A percentile compares a stretch with the other conserved stretches of the same genome.
phyloP scores from a whole-genome alignment of 441 rosid species.

The Erodium moschatum region DNA sequence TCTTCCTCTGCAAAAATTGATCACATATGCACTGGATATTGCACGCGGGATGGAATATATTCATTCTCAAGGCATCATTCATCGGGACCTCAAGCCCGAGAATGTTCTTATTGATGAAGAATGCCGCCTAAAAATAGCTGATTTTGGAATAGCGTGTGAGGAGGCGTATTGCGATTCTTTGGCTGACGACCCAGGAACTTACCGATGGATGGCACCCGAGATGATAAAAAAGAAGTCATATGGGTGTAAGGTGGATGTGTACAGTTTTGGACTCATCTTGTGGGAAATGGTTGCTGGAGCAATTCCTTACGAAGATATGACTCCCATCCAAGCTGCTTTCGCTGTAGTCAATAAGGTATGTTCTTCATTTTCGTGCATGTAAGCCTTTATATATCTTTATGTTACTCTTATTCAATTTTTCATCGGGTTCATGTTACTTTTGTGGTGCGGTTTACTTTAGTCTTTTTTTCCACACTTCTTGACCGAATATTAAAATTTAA shows the following conservation, averaged over 20 bases:
- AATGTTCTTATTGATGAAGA: too few relatives aligned
- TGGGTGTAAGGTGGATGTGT: slow-evolving; percentile 79
- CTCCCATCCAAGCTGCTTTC: slow-evolving; percentile 97
- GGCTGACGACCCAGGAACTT: slow-evolving; percentile 71
- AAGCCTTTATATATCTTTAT: too few relatives aligned
- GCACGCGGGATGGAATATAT: slow-evolving; percentile 91
- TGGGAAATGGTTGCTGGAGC: slow-evolving; percentile 96
- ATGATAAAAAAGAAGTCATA: slow-evolving; percentile 79
- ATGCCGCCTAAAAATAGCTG: too few relatives aligned
- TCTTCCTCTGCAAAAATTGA: slow-evolving; percentile 51
- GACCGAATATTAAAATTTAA: too few relatives aligned
- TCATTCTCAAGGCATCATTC: slow-evolving; percentile 56
- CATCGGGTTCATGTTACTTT: too few relatives aligned
- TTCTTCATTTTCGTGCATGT: neutral
- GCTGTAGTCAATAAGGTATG: slow-evolving; percentile 89
- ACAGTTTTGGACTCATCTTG: slow-evolving; percentile 84
- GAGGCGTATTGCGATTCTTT: too few relatives aligned
- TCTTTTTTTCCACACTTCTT: neutral
- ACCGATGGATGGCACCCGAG: slow-evolving; percentile 99
- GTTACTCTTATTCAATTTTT: too few relatives aligned
- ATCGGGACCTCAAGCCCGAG: too few relatives aligned
- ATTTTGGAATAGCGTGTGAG: too few relatives aligned
- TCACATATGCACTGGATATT: slow-evolving; percentile 60
- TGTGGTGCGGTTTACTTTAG: neutral
- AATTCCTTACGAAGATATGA: slow-evolving; percentile 90